Evolutionary conservation across 2,329 filamentous ascomycete genomes (phyloP), one percentile per base, ranked within the genome.

Genomic region (Apiospora arundinis): DNA sequence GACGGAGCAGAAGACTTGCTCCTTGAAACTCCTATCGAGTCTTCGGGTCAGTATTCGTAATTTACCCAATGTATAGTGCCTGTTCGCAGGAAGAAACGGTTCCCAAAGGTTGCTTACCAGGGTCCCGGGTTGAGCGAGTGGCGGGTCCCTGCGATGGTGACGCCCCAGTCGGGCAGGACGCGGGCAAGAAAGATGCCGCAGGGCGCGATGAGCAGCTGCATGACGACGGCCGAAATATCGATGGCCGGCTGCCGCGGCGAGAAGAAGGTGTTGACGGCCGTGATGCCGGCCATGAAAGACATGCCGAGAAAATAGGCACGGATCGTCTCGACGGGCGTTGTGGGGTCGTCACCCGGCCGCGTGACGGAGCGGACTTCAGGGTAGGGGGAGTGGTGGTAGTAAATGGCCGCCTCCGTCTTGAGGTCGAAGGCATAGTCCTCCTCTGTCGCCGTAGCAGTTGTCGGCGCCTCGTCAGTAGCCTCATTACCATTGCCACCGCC

Each of bases 1-100:
- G 78, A 89, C 87, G 40, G 85, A 84, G 72, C 89, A 86, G 67
- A 90, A 79, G 81, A 88, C 84, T 76, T 91, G 89, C 78, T 91
- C 89, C 79, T 91, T 91, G 75, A 85, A 85, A 69, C 85, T 87
- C 76, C 40, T 42, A 42, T 42, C 9, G 2, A 14, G 4, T 11
- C 40, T 11, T 42, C 4, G 40, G 4, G 40, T 42, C 9, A 42
- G 4, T 14, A 42, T 14, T 42, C 37, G 9, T 11, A 2, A 42
- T 32, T 32, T 32, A 11, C 40, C 9, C 40, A 8, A 8, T 2
- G 40, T 42, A 42, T 11, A 9, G 40, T 42, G 32, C 2, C 40
- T 42, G 40, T 42, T 42, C 12, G 40, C 40, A 42, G 9, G 9
- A 42, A 2, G 40, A 11, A 42, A 5, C 4, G 40, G 40, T 42